Conservation (phyloP, 1,284 basidiomycete species). For the Sanguinoderma infundibulare region DNA sequence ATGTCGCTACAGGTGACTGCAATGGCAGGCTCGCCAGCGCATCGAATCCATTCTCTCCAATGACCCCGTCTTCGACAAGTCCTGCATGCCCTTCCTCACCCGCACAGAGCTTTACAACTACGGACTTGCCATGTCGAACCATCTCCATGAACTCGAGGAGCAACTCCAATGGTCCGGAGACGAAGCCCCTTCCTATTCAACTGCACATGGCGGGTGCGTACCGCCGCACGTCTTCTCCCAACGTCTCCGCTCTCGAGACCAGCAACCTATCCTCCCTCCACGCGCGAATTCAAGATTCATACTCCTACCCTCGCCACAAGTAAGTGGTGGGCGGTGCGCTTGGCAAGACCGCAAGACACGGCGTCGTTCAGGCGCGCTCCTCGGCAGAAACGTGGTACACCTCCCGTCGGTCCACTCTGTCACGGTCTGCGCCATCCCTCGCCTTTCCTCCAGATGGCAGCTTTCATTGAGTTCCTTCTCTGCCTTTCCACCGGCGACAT, state of each 20-base stretch:
- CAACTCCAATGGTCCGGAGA: slow-evolving; percentile 55
- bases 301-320: slow-evolving; percentile 77
- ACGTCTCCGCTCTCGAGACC: slow-evolving; percentile 74
- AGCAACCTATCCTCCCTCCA: slow-evolving; percentile 77
- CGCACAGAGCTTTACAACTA: slow-evolving; percentile 55
- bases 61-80: slow-evolving; percentile 72
- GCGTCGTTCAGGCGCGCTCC: slow-evolving; percentile 75
- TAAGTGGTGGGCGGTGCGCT: slow-evolving; percentile 85
- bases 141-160: slow-evolving; percentile 60
- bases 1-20: slow-evolving; percentile 43
- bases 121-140: slow-evolving; percentile 54
- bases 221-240: not conserved
- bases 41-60: slow-evolving; percentile 54
- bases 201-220: slow-evolving; percentile 63
- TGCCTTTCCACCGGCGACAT: slow-evolving; percentile 59
- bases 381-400: slow-evolving; percentile 67
- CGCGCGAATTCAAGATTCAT: slow-evolving; percentile 75
- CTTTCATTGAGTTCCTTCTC: slow-evolving; percentile 53
- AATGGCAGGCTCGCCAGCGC: slow-evolving; percentile 53
- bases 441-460: slow-evolving; percentile 40
- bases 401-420: not conserved
- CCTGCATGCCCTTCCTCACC: slow-evolving; percentile 53
- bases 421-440: not conserved
- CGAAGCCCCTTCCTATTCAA: slow-evolving; percentile 55
- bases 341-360: slow-evolving; percentile 78